phyloP scores from a whole-genome alignment of 2,329 filamentous ascomycete species.

The Claviceps maximensis region DNA sequence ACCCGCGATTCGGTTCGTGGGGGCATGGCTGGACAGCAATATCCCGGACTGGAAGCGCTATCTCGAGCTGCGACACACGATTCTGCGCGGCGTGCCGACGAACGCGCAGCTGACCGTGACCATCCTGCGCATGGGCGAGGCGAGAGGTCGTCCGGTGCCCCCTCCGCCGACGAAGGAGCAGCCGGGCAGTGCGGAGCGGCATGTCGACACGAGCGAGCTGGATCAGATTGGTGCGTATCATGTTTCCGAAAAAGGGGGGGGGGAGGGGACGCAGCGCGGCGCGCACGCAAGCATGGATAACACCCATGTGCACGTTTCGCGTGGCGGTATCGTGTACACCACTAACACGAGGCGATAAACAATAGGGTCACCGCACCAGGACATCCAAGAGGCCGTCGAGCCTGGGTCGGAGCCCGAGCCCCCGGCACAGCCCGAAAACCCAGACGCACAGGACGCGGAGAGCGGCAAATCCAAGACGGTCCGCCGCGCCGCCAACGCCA shows the following conservation, averaged over 20 bases:
- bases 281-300: too few species aligned
- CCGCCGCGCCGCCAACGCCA: conserved; percentile 41
- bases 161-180: conserved; percentile 30
- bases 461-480: conserved; percentile 21
- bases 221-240: conserved; percentile 20
- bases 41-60: conserved; percentile 16
- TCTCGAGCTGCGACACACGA: conserved; percentile 58
- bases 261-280: too few species aligned
- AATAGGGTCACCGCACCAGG: background rate
- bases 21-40: background rate
- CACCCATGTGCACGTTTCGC: too few species aligned
- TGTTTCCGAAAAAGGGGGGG: background rate
- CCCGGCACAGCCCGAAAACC: background rate
- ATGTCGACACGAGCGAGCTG: conserved; percentile 29
- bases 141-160: conserved; percentile 66
- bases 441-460: background rate
- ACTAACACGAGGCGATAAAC: background rate
- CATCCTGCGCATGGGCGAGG: conserved; percentile 67
- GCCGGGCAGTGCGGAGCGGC: conserved; percentile 24
- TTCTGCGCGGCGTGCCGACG: conserved; percentile 72
- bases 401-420: background rate
- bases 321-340: too few species aligned
- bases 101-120: conserved; percentile 77
- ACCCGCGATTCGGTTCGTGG: background rate
- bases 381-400: background rate